A percentile compares a stretch with the other conserved stretches of the same genome.
Conservation (phyloP, 2,329 filamentous ascomycete species). For the Paecilomyces formosus region DNA sequence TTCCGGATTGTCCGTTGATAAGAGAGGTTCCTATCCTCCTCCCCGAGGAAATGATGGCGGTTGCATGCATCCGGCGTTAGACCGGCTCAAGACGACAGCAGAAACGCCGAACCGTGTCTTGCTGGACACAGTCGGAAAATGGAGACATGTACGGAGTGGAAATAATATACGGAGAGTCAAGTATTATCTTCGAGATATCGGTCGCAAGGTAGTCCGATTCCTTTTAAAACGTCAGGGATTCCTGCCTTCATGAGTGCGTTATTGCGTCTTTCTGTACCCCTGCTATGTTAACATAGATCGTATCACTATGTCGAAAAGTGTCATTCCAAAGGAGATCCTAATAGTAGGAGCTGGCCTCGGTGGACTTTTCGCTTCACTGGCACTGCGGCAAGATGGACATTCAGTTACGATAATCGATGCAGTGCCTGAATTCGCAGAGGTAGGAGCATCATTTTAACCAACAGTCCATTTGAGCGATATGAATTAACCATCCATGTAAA, state of each 20-base stretch:
- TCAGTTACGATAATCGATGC: constrained; percentile 9
- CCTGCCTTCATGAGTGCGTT: no score
- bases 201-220: no score
- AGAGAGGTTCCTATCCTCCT: not conserved
- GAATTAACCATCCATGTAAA: constrained; percentile 1
- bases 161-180: no score
- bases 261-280: no score
- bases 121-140: no score
- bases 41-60: not conserved
- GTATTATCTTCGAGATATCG: no score
- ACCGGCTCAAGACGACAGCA: not conserved
- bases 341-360: constrained; percentile 7
- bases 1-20: not conserved
- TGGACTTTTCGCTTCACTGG: constrained; percentile 5
- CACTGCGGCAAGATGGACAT: constrained; percentile 7
- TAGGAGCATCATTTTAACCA: not conserved
- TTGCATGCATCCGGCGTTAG: not conserved
- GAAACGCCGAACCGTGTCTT: no score
- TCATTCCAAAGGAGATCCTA: constrained; percentile 2
- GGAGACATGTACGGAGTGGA: no score
- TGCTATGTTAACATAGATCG: no score
- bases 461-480: not conserved
- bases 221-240: no score
- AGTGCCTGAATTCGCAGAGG: constrained; percentile 8
- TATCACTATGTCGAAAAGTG: not conserved